Evolutionary conservation across 208 protist genomes (phyloP), one percentile per base, ranked within the genome.

Genomic region (Herpetomonas samuelpessoai): DNA sequence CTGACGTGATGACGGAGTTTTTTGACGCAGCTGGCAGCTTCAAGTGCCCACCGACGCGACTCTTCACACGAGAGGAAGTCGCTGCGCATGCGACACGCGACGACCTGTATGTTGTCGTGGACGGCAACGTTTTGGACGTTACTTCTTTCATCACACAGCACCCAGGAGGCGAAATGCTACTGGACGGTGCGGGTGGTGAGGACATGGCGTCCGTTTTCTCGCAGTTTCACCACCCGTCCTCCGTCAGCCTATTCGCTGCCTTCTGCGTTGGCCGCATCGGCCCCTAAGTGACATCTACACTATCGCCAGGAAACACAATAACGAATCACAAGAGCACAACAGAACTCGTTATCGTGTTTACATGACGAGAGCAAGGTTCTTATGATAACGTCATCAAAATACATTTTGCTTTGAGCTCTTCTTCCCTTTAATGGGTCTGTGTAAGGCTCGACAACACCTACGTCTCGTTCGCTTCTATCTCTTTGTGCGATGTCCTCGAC

Each of bases 101-200:
- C 18, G 83, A 91, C 52, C 56, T 91, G 38, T 95, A 81, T 81
- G 54, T 95, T 19, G 75, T 89, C 10, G 71, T 95, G 10, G 71
- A 91, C 35, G 71, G 70, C 10, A 89, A 88, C 61, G 85, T 92
- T 47, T 60, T 92, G 21, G 70, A 92, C 56, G 56, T 95, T 28
- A 95, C 74, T 51, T 31, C 31, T 1, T 91, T 91, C 45, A 53
- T 80, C 2, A 4, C 25, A 3, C 60, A 86, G 0, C 88, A 94
- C 49, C 88, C 88, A 4, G 88, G 88, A 24, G 84, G 88, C 0
- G 28, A 58, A 1, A 57, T 84, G 27, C 65, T 94, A 7, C 48
- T 92, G 22, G 78, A 82, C 10, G 81, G 66, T 0, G 81, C 79
- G 3, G 80, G 81, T 22, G 82, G 82, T 19, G 35, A 79, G 21